These are phyloP conservation scores for Coemansia sp. DNA, from an alignment of 371 early-diverging fungal genomes.

Conservation along the genomic window DNA sequence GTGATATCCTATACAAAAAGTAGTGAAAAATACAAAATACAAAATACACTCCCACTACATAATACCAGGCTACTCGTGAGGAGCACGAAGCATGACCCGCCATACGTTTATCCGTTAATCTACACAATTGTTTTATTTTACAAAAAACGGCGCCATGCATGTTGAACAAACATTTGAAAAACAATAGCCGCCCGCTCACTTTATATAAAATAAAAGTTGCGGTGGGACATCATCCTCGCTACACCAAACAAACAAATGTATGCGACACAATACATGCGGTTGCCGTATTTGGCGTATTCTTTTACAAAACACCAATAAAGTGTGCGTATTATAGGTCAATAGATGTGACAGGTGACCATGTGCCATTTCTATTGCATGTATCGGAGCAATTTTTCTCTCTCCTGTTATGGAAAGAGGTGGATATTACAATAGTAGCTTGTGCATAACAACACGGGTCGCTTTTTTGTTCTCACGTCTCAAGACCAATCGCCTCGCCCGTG, in stretches of 20 bases:
- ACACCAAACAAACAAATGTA: not conserved
- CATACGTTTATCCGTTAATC: not conserved
- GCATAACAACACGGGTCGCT: not conserved
- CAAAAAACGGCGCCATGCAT: not conserved
- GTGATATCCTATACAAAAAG: not conserved
- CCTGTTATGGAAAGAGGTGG: not conserved
- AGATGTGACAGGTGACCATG: not conserved
- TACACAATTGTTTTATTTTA: not conserved
- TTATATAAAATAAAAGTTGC: not conserved
- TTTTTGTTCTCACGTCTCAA: no score
- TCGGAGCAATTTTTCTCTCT: not conserved
- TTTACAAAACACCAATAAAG: not conserved
- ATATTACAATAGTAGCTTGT: not conserved
- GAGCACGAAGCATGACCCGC: not conserved
- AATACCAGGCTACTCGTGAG: no score
- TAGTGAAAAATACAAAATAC: no score
- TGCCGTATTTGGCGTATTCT: not conserved
- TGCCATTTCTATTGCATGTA: not conserved
- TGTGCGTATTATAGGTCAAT: not conserved
- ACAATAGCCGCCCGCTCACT: not conserved
- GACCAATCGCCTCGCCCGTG: no score
- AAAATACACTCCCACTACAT: not conserved
- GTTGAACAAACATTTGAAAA: not conserved
- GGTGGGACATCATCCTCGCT: not conserved
- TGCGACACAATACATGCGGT: not conserved